These are phyloP conservation scores for Mycena vitilis DNA, from an alignment of 768 basidiomycete genomes.

Conservation along the genomic window DNA sequence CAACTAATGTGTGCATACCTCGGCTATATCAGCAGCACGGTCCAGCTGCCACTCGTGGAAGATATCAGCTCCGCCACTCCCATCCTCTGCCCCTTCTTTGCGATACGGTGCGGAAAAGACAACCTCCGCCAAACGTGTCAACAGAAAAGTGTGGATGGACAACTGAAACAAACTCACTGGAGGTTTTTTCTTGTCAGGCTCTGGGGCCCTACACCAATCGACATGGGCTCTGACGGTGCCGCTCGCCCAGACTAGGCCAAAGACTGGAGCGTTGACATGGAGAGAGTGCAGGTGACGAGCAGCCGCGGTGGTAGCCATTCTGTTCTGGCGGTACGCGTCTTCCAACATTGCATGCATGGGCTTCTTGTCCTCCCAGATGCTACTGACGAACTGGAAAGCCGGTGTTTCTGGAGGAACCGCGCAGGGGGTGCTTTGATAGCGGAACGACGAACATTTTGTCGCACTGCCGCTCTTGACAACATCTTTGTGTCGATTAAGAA, in stretches of 20 bases:
- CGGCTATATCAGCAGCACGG: conserved; percentile 53
- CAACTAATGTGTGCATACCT: conserved; percentile 4
- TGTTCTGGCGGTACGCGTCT: conserved; percentile 68
- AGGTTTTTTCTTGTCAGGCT: conserved; percentile 42
- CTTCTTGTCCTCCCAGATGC: conserved; percentile 73
- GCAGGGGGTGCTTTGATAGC: conserved; percentile 63
- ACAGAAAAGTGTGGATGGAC: neutral
- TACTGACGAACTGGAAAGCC: conserved; percentile 65
- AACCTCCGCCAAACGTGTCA: conserved; percentile 44
- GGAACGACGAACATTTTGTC: conserved; percentile 59
- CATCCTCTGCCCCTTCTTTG: conserved; percentile 31
- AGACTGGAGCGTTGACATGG: conserved; percentile 57
- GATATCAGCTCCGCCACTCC: conserved; percentile 36
- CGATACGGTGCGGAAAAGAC: conserved; percentile 64
- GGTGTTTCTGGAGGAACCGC: conserved; percentile 57
- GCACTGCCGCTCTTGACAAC: conserved; percentile 50
- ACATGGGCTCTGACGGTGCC: conserved; percentile 65
- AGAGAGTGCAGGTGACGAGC: conserved; percentile 63
- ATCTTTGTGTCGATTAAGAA: conserved; percentile 54
- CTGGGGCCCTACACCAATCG: conserved; percentile 59
- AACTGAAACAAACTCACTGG: conserved; percentile 46
- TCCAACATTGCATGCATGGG: conserved; percentile 60
- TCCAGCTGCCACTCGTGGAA: conserved; percentile 66
- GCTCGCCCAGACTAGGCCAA: conserved; percentile 67
- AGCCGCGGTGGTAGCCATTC: conserved; percentile 64